Conservation (phyloP, 345 rosid species). For the Ceriops tagal region DNA sequence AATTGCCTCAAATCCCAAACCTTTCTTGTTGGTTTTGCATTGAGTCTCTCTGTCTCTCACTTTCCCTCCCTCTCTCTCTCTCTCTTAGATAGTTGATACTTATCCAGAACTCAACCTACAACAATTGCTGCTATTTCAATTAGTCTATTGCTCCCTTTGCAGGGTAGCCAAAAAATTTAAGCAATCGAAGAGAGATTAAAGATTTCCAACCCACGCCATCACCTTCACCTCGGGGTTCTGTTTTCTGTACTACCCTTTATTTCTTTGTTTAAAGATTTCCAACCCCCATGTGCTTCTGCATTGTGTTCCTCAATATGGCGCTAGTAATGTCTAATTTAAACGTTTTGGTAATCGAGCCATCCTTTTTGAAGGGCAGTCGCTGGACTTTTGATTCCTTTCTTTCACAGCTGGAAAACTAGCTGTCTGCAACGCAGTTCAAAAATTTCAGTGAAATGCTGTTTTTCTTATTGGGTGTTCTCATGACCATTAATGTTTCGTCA, state of each 20-base stretch:
- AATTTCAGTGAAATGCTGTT: conserved; percentile 15
- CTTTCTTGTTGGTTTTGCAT: conserved; percentile 51
- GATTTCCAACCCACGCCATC: conserved; percentile 34
- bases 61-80: not conserved
- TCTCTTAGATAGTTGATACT: conserved; percentile 8
- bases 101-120: conserved; percentile 19
- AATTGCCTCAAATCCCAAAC: conserved; percentile 61
- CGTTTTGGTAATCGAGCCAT: conserved; percentile 46
- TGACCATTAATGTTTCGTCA: not conserved
- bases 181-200: conserved; percentile 19
- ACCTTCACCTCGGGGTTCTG: conserved; percentile 71
- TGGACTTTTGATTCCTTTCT: conserved; percentile 26
- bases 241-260: conserved; percentile 24
- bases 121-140: conserved; percentile 8
- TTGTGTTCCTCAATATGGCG: conserved; percentile 62
- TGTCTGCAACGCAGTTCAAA: conserved; percentile 12
- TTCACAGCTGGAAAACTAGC: conserved; percentile 15
- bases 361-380: conserved; percentile 24
- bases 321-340: conserved; percentile 37
- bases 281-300: conserved; percentile 66
- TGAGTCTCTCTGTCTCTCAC: conserved; percentile 42
- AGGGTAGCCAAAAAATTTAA: conserved; percentile 44
- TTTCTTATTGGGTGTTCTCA: not conserved
- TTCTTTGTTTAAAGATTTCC: conserved; percentile 7
- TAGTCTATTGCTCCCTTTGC: conserved; percentile 29